phyloP scores from a whole-genome alignment of 2,329 filamentous ascomycete species.

The Hymenoscyphus fraxineus region DNA sequence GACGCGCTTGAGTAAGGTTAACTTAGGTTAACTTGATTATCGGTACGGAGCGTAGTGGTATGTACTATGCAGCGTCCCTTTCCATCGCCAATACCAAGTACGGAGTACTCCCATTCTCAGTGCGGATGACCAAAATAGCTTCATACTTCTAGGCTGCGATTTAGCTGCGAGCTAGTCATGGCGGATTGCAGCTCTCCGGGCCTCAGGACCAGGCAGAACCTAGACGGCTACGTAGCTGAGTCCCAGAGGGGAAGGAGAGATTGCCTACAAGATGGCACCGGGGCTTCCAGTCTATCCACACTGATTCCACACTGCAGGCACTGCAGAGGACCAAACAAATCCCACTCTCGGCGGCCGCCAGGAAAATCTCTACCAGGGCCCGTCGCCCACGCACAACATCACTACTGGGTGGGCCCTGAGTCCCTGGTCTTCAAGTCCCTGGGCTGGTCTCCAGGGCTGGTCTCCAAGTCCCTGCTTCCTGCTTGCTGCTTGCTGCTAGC shows the following conservation, averaged over 20 bases:
- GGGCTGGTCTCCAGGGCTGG: no score
- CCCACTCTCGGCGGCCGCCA: not conserved
- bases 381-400: not conserved
- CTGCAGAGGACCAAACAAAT: not conserved
- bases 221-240: not conserved
- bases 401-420: not conserved
- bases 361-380: not conserved
- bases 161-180: not conserved
- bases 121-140: conserved; percentile 3
- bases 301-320: no score
- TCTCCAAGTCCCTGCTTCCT: no score
- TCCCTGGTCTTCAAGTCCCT: no score
- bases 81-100: not conserved
- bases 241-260: not conserved
- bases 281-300: no score
- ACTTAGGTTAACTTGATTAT: no score
- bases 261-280: not conserved
- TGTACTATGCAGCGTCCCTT: not conserved
- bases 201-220: not conserved
- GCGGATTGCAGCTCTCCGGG: not conserved
- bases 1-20: no score
- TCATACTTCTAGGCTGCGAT: not conserved
- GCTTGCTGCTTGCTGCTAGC: no score
- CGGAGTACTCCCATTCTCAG: not conserved
- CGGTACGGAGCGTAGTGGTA: no score